Evolutionary conservation across 202 grass and related monocot species (phyloP).

Genomic region (Thinopyrum obtusiflorum): DNA sequence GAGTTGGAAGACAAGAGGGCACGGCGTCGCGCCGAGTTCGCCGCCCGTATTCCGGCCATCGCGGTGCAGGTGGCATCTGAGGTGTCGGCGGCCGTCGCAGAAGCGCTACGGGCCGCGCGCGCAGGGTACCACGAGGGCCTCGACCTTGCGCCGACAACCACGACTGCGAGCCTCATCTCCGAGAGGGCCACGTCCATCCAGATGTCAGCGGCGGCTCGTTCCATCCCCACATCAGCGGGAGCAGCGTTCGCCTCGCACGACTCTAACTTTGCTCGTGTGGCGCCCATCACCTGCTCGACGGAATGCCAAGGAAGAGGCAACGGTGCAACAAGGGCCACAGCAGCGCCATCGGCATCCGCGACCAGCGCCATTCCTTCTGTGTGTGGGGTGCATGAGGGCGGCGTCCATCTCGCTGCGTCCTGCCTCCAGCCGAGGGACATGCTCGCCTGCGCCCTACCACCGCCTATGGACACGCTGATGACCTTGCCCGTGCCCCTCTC

Average conservation of each 20-base stretch:
- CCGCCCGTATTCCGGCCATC: no score
- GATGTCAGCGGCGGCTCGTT: background rate
- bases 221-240: background rate
- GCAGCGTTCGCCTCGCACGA: background rate
- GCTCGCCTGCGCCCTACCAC: background rate
- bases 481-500: background rate
- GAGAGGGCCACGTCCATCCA: no score
- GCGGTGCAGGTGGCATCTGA: no score
- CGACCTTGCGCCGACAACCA: no score
- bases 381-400: background rate
- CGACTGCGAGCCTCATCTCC: no score
- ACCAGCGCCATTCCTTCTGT: background rate
- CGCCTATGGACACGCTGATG: background rate
- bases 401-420: background rate
- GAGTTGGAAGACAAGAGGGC: no score
- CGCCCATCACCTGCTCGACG: background rate
- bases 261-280: background rate
- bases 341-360: background rate
- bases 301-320: background rate
- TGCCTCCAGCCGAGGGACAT: background rate
- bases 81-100: no score
- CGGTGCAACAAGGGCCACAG: background rate
- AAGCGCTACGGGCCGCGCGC: no score
- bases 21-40: no score
- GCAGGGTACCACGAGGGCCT: no score